Conservation (phyloP, 805 yeast species). For the Ogataea paraovalis region DNA sequence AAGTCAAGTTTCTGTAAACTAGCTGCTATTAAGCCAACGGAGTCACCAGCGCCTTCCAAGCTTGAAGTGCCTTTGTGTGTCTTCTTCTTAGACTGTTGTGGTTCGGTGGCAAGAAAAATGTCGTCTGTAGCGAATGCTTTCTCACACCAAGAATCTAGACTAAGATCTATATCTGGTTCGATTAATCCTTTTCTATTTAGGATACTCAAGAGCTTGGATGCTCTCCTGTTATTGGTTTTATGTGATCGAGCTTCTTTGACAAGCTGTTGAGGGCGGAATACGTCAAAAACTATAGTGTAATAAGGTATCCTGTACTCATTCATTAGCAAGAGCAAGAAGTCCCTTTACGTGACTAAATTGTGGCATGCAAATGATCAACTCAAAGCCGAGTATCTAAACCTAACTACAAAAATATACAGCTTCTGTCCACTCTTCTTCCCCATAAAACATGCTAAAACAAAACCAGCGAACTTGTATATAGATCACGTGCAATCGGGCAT, state of each 20-base stretch:
- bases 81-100: not conserved
- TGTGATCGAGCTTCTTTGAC: constrained; percentile 15
- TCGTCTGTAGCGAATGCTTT: constrained; percentile 15
- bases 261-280: constrained; percentile 23
- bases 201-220: constrained; percentile 15
- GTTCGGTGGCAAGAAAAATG: constrained; percentile 12
- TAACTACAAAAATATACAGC: too few relatives aligned
- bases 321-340: constrained; percentile 3
- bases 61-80: not conserved
- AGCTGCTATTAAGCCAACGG: constrained; percentile 9
- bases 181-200: constrained; percentile 17
- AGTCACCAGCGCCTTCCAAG: not conserved
- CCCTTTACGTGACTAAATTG: too few relatives aligned
- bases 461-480: too few relatives aligned
- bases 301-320: constrained; percentile 6
- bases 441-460: too few relatives aligned
- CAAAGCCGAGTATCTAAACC: too few relatives aligned
- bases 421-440: too few relatives aligned
- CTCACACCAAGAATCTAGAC: constrained; percentile 24
- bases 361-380: too few relatives aligned
- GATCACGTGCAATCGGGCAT: too few relatives aligned
- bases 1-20: constrained; percentile 8
- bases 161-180: constrained; percentile 16
- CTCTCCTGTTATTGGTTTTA: constrained; percentile 10
- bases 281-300: constrained; percentile 28